Base-by-base conservation (phyloP, 2,329 filamentous ascomycete genomes). In the Fonsecaea monophora region DNA sequence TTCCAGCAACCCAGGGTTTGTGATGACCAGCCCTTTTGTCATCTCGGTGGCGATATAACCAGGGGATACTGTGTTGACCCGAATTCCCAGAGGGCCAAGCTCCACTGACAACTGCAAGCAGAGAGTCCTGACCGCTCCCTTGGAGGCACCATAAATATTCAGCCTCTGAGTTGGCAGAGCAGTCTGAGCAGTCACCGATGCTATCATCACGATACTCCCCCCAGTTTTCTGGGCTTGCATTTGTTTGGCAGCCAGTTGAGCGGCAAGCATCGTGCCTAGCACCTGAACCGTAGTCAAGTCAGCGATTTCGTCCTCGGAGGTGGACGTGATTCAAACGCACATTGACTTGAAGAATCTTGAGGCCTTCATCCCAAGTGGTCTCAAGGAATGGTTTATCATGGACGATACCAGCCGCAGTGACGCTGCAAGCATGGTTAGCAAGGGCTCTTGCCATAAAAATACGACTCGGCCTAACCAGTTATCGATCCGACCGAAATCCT, bases 221-320 rank as follows among this genome's bases (percentile, higher is more conserved):
- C 67, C 64, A 0, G 83, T 84, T 1, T 79, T 79, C 68, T 83
- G 85, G 0, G 77, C 76, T 38, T 84, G 82, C 80, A 86, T 86
- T 35, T 82, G 79, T 65, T 80, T 78, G 0, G 82, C 83, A 1
- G 82, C 83, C 8, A 82, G 73, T 69, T 85, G 81, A 0, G 83
- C 82, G 8, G 76, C 79, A 66, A 80, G 82, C 69, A 80, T 83
- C 2, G 79, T 74, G 1, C 82, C 82, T 58, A 77, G 72, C 18
- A 81, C 77, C 66, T 85, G 84, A 13, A 61, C 82, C 77, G 0
- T 72, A 2, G 81, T 74, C 13, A 83, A 2, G 81, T 74, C 13
- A 83, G 72, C 35, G 78, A 76, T 78, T n/a, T 80, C 77, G 30
- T 6, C 30, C 18, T 30, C 57, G 35, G n/a, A 9, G 18, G 30